Evolutionary conservation across 169 alveolate species (phyloP).

Genomic region (Cardiosporidium cionae): DNA sequence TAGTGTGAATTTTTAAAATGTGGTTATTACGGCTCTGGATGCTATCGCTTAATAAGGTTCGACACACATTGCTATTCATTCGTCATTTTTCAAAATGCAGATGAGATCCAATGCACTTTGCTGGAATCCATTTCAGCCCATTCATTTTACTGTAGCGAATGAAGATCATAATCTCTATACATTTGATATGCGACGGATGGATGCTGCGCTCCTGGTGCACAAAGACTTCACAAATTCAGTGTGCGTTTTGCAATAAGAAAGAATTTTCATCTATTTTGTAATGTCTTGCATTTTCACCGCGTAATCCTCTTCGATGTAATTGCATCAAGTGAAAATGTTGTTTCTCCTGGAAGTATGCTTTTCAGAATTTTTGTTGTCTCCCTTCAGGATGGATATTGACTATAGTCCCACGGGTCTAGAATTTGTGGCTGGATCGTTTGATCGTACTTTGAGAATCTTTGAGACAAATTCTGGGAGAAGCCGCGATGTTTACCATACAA

Average conservation of each 20-base stretch:
- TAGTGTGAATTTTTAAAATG: no score
- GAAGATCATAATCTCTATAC: slow-evolving; percentile 95
- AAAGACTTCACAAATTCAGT: slow-evolving; percentile 85
- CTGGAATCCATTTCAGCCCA: slow-evolving; percentile 97
- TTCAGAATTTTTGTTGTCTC: neutral
- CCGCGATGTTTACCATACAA: slow-evolving; percentile 91
- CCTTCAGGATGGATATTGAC: slow-evolving; percentile 75
- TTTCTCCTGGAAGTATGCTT: neutral
- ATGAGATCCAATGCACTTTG: slow-evolving; percentile 84
- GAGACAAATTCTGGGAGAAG: slow-evolving; percentile 74
- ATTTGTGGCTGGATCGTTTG: slow-evolving; percentile 94
- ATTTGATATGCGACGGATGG: slow-evolving; percentile 91
- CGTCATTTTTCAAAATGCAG: neutral
- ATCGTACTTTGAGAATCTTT: slow-evolving; percentile 91
- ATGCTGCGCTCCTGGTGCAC: slow-evolving; percentile 83
- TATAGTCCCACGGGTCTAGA: slow-evolving; percentile 93
- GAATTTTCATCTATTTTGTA: neutral
- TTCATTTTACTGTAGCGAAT: slow-evolving; percentile 91
- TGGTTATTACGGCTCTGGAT: no score
- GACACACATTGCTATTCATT: neutral
- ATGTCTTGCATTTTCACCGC: neutral
- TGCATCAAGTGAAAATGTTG: neutral
- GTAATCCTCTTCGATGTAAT: neutral
- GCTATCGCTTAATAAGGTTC: no score
- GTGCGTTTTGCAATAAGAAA: slow-evolving; percentile 27